Evolutionary conservation across 208 protist genomes (phyloP), one percentile per base, ranked within the genome.

Genomic region (Naegleria fowleri): DNA sequence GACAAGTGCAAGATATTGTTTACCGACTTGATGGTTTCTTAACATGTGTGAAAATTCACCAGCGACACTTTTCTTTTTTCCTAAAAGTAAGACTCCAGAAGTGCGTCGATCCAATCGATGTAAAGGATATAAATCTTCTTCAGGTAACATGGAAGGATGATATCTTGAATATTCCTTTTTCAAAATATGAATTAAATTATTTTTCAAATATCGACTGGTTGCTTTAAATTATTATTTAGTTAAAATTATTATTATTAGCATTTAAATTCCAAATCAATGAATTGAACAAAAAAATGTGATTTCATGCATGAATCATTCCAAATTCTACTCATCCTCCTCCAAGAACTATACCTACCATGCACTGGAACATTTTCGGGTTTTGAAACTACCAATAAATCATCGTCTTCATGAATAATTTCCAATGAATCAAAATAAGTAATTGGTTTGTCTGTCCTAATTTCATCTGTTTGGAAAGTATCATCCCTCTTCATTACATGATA

Each of bases 101-200:
- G 86, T 89, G 0, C 38, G 25, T 41, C 41, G 25, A 89, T 89
- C 86, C 11, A 89, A 41, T 41, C 86, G n/a, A 39, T 89, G 86
- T 29, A 89, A n/a, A 15, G 67, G 67, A 79, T 36, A 79, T 79
- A 79, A 79, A 79, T 79, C 29, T 13, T 7, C 67, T 36, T 79
- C 25, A 11, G 67, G 67, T 7, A 79, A 36, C 16, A 79, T 79
- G 7, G 67, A 15, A 36, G 16, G 16, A 79, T 79, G 16, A 79
- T 36, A 79, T 38, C 36, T 52, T 91, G 41, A 29, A 16, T 79
- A 79, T 39, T 90, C 48, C 1, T 83, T 51, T 79, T 83, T 90
- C 58, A 52, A 76, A 11, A 96, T 92, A 41, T 83, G 94, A n/a
- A 93, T 83, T 15, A 96, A 36, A 36, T 94, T 92, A 87, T 96